phyloP scores from a whole-genome alignment of 2,329 filamentous ascomycete genomes.

The Fusarium lateritium region DNA sequence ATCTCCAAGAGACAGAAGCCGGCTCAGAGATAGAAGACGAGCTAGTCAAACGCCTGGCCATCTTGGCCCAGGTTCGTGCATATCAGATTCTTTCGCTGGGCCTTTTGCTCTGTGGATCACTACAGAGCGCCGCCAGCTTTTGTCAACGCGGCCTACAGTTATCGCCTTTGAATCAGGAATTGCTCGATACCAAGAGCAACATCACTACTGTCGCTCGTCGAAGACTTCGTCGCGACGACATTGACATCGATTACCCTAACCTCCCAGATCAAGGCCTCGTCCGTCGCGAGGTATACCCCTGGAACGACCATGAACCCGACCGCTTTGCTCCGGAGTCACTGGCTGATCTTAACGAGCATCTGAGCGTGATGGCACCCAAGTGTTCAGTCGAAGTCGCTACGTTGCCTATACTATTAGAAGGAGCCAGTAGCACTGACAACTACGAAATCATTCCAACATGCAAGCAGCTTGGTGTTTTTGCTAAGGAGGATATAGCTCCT shows the following conservation, averaged over 20 bases:
- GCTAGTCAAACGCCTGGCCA: slow-evolving; percentile 60
- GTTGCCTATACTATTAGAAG: slow-evolving; percentile 78
- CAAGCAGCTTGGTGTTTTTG: slow-evolving; percentile 91
- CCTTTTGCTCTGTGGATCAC: slow-evolving; percentile 75
- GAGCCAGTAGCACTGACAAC: slow-evolving; percentile 64
- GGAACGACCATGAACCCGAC: slow-evolving; percentile 78
- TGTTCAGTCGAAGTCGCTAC: slow-evolving; percentile 83
- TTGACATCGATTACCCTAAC: slow-evolving; percentile 62
- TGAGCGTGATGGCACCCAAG: slow-evolving; percentile 81
- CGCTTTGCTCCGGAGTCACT: slow-evolving; percentile 79
- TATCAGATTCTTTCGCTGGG: slow-evolving; percentile 72
- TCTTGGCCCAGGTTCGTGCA: slow-evolving; percentile 68
- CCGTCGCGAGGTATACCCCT: slow-evolving; percentile 78
- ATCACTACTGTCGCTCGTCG: slow-evolving; percentile 68
- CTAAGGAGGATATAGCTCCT: slow-evolving; percentile 82
- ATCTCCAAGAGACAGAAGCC: slow-evolving; percentile 52
- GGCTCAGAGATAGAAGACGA: slow-evolving; percentile 54
- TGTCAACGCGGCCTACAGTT: slow-evolving; percentile 72
- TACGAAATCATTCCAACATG: slow-evolving; percentile 71
- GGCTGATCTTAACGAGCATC: slow-evolving; percentile 77
- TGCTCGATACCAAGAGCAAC: slow-evolving; percentile 67
- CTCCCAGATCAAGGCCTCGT: slow-evolving; percentile 80
- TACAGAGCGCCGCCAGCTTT: slow-evolving; percentile 77
- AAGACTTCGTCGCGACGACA: slow-evolving; percentile 61
- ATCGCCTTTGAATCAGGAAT: slow-evolving; percentile 68